Evolutionary conservation across 2,329 filamentous ascomycete genomes (phyloP).

Genomic region (Penicillium oxalicum): DNA sequence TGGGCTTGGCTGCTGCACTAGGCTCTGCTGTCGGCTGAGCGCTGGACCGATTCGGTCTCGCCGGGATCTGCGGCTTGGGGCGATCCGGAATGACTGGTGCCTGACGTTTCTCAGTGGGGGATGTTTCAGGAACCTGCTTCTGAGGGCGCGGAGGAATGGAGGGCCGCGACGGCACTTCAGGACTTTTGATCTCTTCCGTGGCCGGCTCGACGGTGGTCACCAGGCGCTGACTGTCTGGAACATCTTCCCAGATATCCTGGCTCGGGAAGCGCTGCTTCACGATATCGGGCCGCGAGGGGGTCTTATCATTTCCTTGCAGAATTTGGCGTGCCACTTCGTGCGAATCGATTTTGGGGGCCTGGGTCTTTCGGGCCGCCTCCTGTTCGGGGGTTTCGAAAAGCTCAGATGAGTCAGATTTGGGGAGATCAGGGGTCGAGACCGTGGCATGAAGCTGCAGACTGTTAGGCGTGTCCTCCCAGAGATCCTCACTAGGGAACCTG

Average conservation of each 20-base stretch:
- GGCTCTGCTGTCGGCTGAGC: conserved; percentile 26
- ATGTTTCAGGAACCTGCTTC: conserved; percentile 32
- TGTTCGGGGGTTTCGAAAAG: conserved; percentile 45
- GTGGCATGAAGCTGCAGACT: conserved; percentile 72
- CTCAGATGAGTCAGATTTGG: conserved; percentile 40
- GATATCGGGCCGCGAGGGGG: conserved; percentile 46
- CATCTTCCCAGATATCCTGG: conserved; percentile 91
- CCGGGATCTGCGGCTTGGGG: conserved; percentile 62
- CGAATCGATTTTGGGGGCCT: conserved; percentile 36
- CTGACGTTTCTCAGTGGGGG: conserved; percentile 47
- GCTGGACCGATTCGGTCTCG: conserved; percentile 54
- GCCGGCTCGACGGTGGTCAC: conserved; percentile 60
- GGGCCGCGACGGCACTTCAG: conserved; percentile 30
- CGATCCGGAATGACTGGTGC: conserved; percentile 51
- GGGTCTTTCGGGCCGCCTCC: conserved; percentile 40
- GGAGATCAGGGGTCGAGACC: conserved; percentile 72
- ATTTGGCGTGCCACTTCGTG: conserved; percentile 32
- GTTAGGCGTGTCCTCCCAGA: conserved; percentile 94
- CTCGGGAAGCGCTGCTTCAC: conserved; percentile 73
- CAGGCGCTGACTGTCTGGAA: conserved; percentile 73
- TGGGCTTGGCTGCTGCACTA: conserved; percentile 54
- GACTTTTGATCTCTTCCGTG: conserved; percentile 46
- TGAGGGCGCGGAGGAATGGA: conserved; percentile 30
- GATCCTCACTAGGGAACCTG: conserved; percentile 87
- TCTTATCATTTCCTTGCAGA: conserved; percentile 23